Evolutionary conservation across 208 protist genomes (phyloP).

Genomic region (Crithidia bombi): DNA sequence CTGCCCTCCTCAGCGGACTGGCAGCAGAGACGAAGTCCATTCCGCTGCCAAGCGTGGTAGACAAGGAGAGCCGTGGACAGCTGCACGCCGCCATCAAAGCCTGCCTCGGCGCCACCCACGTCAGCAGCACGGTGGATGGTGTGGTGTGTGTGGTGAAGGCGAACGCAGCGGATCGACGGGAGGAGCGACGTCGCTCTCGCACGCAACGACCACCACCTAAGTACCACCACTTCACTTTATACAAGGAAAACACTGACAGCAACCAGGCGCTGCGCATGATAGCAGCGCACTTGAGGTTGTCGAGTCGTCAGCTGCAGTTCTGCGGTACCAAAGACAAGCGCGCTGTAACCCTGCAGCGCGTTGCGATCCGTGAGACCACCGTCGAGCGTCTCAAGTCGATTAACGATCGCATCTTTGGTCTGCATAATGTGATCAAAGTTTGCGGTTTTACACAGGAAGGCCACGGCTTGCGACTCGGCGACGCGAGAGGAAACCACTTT

Average conservation of each 20-base stretch:
- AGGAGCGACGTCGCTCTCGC: slow-evolving; percentile 61
- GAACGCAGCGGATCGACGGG: slow-evolving; percentile 60
- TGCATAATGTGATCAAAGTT: slow-evolving; percentile 68
- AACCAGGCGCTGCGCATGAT: slow-evolving; percentile 74
- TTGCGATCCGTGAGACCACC: slow-evolving; percentile 74
- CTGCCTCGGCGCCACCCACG: slow-evolving; percentile 56
- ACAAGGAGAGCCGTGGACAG: slow-evolving; percentile 60
- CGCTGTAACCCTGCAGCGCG: slow-evolving; percentile 93
- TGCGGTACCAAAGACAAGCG: slow-evolving; percentile 97
- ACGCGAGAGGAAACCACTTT: slow-evolving; percentile 93
- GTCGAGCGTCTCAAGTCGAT: slow-evolving; percentile 60
- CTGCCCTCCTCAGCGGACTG: slow-evolving; percentile 41
- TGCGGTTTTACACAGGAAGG: slow-evolving; percentile 73
- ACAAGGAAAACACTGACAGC: slow-evolving; percentile 96
- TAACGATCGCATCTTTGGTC: slow-evolving; percentile 65
- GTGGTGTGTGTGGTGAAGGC: slow-evolving; percentile 60
- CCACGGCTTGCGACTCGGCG: slow-evolving; percentile 81
- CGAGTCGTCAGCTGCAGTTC: slow-evolving; percentile 78
- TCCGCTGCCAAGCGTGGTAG: slow-evolving; percentile 39
- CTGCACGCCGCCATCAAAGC: slow-evolving; percentile 70
- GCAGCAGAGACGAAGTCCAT: slow-evolving; percentile 33
- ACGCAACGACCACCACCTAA: slow-evolving; percentile 20
- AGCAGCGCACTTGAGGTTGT: slow-evolving; percentile 61
- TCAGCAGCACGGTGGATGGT: slow-evolving; percentile 73
- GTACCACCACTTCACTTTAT: slow-evolving; percentile 93